phyloP scores from a whole-genome alignment of 1,284 basidiomycete genomes.

The Phylloporus sp. region DNA sequence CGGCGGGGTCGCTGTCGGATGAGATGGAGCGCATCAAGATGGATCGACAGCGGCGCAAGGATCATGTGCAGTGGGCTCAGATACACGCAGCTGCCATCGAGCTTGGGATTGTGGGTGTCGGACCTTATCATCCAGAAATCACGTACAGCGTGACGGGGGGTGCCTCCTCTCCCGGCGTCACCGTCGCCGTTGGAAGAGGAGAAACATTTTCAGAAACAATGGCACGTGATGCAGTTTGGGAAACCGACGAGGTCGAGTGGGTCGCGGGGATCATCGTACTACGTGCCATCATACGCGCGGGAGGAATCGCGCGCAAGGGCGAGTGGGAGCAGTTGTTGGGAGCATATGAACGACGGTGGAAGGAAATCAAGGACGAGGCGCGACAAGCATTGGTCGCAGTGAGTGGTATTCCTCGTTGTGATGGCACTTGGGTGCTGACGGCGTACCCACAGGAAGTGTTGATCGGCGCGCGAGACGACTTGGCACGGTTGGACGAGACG shows the following conservation, averaged over 20 bases:
- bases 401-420: conserved; percentile 16
- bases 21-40: conserved; percentile 62
- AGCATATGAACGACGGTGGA: conserved; percentile 61
- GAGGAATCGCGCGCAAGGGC: conserved; percentile 45
- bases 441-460: conserved; percentile 46
- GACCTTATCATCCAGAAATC: too few relatives aligned
- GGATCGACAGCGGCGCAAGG: conserved; percentile 58
- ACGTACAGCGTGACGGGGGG: conserved; percentile 17
- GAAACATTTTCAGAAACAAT: conserved; percentile 55
- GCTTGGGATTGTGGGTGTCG: conserved; percentile 42
- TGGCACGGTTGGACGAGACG: conserved; percentile 44
- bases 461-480: conserved; percentile 49
- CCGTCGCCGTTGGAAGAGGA: neutral
- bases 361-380: conserved; percentile 65
- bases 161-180: neutral
- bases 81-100: conserved; percentile 64
- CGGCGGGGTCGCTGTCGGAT: conserved; percentile 46
- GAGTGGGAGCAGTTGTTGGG: conserved; percentile 55
- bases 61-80: conserved; percentile 62
- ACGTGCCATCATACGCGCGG: conserved; percentile 54
- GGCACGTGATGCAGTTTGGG: conserved; percentile 62
- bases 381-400: conserved; percentile 60
- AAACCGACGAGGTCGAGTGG: conserved; percentile 65
- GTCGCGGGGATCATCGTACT: conserved; percentile 60
- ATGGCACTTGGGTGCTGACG: neutral